These are phyloP conservation scores for Lipomyces mesembrius DNA, from an alignment of 805 yeast species.

Conservation along the genomic window DNA sequence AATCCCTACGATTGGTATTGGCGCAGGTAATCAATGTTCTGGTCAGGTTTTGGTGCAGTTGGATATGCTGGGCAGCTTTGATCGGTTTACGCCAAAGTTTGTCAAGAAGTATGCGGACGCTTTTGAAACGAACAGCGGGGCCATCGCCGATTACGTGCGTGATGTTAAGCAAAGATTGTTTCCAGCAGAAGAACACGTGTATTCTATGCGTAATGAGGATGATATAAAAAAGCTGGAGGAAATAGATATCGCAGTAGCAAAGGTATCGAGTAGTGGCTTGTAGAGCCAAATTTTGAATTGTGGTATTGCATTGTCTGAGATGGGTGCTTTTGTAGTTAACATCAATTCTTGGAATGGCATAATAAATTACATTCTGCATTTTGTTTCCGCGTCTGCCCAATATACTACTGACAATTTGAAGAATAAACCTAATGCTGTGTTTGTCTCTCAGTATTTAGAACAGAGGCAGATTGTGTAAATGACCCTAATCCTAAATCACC, in stretches of 20 bases:
- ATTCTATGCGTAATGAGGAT: conserved; percentile 64
- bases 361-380: background rate
- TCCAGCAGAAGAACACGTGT: conserved; percentile 72
- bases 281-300: background rate
- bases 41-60: conserved; percentile 92
- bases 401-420: background rate
- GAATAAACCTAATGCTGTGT: background rate
- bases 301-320: background rate
- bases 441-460: too few relatives aligned
- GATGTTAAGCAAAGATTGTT: conserved; percentile 64
- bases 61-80: conserved; percentile 73
- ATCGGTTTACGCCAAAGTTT: conserved; percentile 66
- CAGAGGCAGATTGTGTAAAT: too few relatives aligned
- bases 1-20: conserved; percentile 92
- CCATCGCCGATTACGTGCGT: conserved; percentile 57
- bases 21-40: conserved; percentile 82
- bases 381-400: background rate
- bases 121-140: conserved; percentile 54
- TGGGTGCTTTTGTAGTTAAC: background rate
- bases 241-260: background rate
- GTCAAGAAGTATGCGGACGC: conserved; percentile 70
- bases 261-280: background rate
- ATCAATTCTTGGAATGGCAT: background rate
- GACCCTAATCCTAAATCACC: too few relatives aligned
- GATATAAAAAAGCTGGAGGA: conserved; percentile 53